Evolutionary conservation across 2,329 filamentous ascomycete species (phyloP).

Genomic region (Pseudocercospora fijiensis): DNA sequence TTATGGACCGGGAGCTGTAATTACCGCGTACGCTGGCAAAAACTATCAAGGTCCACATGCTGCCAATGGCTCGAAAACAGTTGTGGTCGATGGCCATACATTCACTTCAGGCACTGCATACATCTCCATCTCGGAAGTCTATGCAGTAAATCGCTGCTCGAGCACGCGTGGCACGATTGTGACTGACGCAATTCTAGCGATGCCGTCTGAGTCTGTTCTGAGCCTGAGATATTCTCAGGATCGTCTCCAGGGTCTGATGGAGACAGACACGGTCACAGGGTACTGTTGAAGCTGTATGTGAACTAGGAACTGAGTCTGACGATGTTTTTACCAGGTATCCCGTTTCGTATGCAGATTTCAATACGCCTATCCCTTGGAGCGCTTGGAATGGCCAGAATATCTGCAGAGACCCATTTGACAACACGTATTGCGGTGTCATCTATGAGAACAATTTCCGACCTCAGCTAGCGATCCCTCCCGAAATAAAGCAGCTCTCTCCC

Average conservation of each 20-base stretch:
- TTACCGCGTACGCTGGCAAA: conserved; percentile 30
- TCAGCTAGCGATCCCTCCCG: conserved; percentile 34
- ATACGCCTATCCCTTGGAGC: conserved; percentile 32
- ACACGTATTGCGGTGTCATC: conserved; percentile 27
- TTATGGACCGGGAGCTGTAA: conserved; percentile 28
- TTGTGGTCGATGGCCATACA: conserved; percentile 26
- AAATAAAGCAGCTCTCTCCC: conserved; percentile 29
- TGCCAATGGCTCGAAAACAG: not conserved
- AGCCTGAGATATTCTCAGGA: conserved; percentile 34
- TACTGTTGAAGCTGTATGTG: too few relatives aligned
- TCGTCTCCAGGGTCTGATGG: conserved; percentile 30
- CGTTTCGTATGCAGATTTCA: conserved; percentile 34
- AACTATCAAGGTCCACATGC: conserved; percentile 17
- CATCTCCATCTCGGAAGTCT: conserved; percentile 34
- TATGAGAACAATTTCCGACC: conserved; percentile 30
- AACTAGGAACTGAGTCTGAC: too few relatives aligned
- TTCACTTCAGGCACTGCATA: conserved; percentile 36
- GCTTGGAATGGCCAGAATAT: conserved; percentile 32
- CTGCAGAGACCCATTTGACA: conserved; percentile 23
- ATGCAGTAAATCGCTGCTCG: conserved; percentile 31
- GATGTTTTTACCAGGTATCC: too few relatives aligned
- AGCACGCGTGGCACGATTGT: conserved; percentile 25
- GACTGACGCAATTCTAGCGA: conserved; percentile 31
- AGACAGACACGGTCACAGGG: conserved; percentile 30
- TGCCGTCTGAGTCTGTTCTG: conserved; percentile 33